Percentiles rank a stretch among this genome's conserved stretches.
These are phyloP conservation scores for Alternaria postmessia DNA, from an alignment of 2,329 filamentous ascomycete genomes.

Conservation along the genomic window DNA sequence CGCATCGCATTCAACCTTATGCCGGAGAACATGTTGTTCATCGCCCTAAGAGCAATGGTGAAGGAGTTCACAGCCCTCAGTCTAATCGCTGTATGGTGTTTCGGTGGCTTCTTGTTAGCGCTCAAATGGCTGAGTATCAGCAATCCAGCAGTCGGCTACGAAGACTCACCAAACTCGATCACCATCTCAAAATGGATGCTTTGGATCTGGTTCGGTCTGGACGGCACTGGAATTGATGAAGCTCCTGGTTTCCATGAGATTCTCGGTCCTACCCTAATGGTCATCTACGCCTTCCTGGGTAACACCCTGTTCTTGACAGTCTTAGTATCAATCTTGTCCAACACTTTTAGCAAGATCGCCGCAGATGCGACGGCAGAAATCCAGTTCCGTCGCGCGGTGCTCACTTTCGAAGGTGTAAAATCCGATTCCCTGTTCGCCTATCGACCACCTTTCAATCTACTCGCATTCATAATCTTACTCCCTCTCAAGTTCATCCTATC, in stretches of 20 bases:
- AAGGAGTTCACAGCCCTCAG: conserved; percentile 82
- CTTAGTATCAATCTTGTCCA: conserved; percentile 84
- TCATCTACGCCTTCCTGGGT: conserved; percentile 83
- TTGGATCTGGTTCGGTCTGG: conserved; percentile 90
- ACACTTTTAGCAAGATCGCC: conserved; percentile 82
- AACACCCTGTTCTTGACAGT: conserved; percentile 92
- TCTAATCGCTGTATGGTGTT: conserved; percentile 80
- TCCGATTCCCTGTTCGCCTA: conserved; percentile 84
- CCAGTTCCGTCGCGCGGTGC: conserved; percentile 79
- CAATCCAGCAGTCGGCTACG: conserved; percentile 39
- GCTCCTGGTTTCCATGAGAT: conserved; percentile 77
- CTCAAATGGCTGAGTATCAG: conserved; percentile 75
- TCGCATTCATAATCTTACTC: conserved; percentile 76
- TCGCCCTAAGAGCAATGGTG: conserved; percentile 85
- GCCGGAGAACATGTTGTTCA: conserved; percentile 83
- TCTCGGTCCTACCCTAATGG: conserved; percentile 81
- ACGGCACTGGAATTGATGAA: conserved; percentile 67
- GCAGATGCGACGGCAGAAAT: conserved; percentile 82
- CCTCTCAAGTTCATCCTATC: conserved; percentile 80
- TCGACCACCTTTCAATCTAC: conserved; percentile 82
- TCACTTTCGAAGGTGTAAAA: conserved; percentile 87
- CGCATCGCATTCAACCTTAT: conserved; percentile 83
- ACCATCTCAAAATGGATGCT: conserved; percentile 91
- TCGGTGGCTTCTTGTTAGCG: conserved; percentile 80
- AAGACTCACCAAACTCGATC: conserved; percentile 62